Conservation (phyloP, 805 yeast genomes). For the Brettanomyces anomalus region DNA sequence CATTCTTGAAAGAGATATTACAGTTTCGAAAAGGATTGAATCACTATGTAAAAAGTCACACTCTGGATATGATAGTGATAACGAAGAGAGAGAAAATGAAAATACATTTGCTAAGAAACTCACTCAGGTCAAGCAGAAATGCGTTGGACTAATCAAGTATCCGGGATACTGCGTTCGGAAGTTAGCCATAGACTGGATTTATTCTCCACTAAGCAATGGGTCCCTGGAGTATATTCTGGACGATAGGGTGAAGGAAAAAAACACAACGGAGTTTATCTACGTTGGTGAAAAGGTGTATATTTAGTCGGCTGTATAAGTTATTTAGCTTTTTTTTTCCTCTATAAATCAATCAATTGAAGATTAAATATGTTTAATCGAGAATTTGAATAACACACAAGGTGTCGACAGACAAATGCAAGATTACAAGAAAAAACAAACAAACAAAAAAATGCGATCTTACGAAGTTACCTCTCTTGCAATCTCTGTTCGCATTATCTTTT, state of each 20-base stretch:
- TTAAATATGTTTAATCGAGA: too few relatives aligned
- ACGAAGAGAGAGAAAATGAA: background rate
- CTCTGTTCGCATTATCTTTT: too few relatives aligned
- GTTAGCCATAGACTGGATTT: constrained; percentile 1
- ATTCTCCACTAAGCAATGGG: background rate
- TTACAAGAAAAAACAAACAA: too few relatives aligned
- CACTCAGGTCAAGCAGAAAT: background rate
- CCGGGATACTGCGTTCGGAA: background rate
- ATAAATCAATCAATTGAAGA: too few relatives aligned
- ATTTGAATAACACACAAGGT: too few relatives aligned
- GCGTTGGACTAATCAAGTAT: background rate
- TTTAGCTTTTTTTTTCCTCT: too few relatives aligned
- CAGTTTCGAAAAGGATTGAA: constrained; percentile 7
- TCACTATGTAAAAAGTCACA: background rate
- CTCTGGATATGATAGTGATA: background rate
- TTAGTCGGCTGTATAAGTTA: background rate
- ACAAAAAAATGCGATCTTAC: too few relatives aligned
- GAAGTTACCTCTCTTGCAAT: too few relatives aligned
- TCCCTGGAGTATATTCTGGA: constrained; percentile 2
- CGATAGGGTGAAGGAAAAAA: background rate
- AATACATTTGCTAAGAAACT: background rate
- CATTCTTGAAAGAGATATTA: constrained; percentile 18
- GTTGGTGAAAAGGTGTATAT: constrained; percentile 2
- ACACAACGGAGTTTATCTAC: background rate
- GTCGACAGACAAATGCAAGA: too few relatives aligned